Conservation (phyloP, 2,329 filamentous ascomycete genomes). For the Fusarium decemcellulare region DNA sequence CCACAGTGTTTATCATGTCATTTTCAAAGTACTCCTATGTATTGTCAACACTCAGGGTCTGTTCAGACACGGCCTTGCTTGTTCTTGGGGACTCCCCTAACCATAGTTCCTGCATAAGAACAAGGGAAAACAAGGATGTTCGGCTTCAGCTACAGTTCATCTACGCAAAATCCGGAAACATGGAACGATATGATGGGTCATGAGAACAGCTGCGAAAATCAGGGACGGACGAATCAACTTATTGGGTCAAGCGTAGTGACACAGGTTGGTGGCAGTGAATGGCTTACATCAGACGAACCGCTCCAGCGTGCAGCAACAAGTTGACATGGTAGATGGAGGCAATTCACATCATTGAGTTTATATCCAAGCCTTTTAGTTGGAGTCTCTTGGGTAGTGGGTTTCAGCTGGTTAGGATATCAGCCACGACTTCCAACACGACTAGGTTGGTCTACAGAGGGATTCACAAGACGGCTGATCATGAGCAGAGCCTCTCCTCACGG, state of each 20-base stretch:
- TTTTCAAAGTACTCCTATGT: no score
- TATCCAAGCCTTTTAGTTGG: no score
- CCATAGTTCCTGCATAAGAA: neutral
- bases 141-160: neutral
- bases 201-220: neutral
- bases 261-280: neutral
- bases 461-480: no score
- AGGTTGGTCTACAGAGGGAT: no score
- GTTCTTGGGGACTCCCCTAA: neutral
- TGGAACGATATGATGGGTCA: neutral
- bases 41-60: neutral
- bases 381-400: no score
- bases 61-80: neutral
- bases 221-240: slow-evolving; percentile 6
- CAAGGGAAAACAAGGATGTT: neutral
- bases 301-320: no score
- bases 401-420: no score
- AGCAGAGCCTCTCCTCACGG: neutral
- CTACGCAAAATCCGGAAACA: no score
- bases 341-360: no score
- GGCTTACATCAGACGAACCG: neutral
- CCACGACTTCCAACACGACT: no score
- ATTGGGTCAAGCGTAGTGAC: slow-evolving; percentile 7
- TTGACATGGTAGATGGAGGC: no score
- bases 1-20: no score